phyloP scores from a whole-genome alignment of 2,329 filamentous ascomycete species.

The Aspergillus neoniger region DNA sequence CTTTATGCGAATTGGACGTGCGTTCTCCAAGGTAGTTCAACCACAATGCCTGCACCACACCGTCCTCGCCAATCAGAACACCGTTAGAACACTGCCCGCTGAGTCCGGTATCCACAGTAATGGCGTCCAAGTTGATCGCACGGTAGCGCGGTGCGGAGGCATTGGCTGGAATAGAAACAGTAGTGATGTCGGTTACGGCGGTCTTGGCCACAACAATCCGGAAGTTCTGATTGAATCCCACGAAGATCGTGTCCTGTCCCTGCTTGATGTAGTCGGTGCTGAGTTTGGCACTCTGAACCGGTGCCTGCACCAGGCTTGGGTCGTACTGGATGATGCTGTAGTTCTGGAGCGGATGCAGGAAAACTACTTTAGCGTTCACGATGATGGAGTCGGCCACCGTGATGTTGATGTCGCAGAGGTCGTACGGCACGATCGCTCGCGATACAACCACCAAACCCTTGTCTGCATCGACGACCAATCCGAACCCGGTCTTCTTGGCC shows the following conservation, averaged over 20 bases:
- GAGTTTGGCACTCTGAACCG: conserved; percentile 84
- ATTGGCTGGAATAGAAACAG: conserved; percentile 93
- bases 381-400: conserved; percentile 97
- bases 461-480: conserved; percentile 93
- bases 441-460: conserved; percentile 95
- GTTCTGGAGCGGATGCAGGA: conserved; percentile 95
- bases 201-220: conserved; percentile 92
- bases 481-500: conserved; percentile 91
- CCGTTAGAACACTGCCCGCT: conserved; percentile 92
- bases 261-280: conserved; percentile 83
- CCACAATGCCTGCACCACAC: conserved; percentile 93
- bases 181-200: conserved; percentile 94
- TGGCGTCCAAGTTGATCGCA: conserved; percentile 93
- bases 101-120: conserved; percentile 92
- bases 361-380: conserved; percentile 89
- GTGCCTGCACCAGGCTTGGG: conserved; percentile 86
- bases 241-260: conserved; percentile 91
- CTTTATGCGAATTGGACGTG: conserved; percentile 73
- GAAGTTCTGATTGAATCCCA: conserved; percentile 96
- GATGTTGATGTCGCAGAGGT: conserved; percentile 93
- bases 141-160: conserved; percentile 88
- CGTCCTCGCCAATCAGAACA: conserved; percentile 84
- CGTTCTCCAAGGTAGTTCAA: conserved; percentile 94
- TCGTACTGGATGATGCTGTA: conserved; percentile 96
- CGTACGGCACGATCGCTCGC: conserved; percentile 89